A percentile compares a stretch with the other conserved stretches of the same genome.
phyloP scores from a whole-genome alignment of 495 filamentous ascomycete species.

The Penicillium coprophilum region DNA sequence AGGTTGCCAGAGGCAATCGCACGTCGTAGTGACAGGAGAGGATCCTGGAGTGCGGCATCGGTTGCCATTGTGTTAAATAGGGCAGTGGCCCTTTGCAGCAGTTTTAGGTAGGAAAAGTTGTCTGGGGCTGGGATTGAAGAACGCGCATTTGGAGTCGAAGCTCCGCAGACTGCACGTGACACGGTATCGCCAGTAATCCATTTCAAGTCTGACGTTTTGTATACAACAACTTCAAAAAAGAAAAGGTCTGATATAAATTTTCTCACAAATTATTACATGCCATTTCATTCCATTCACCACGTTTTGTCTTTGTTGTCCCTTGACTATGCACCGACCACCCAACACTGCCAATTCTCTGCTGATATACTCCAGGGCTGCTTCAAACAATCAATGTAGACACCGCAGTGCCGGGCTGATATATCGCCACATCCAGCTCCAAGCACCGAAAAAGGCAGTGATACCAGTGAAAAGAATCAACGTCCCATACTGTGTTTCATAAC shows the following conservation, averaged over 20 bases:
- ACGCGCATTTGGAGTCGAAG: conserved; percentile 13
- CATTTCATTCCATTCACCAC: background rate
- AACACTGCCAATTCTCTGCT: background rate
- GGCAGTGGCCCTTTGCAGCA: conserved; percentile 20
- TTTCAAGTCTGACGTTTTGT: background rate
- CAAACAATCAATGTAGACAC: conserved; percentile 2
- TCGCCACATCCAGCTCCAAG: conserved; percentile 40
- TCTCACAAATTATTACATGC: background rate
- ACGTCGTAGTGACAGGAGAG: conserved; percentile 75
- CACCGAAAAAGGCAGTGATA: conserved; percentile 39
- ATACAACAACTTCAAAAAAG: background rate
- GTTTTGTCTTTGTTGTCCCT: background rate
- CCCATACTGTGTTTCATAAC: conserved; percentile 43
- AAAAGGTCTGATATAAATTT: background rate
- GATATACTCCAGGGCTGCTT: background rate
- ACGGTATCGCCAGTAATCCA: background rate
- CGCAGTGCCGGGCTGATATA: conserved; percentile 20
- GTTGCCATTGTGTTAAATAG: conserved; percentile 27
- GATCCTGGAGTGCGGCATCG: conserved; percentile 56
- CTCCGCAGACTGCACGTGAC: conserved; percentile 16
- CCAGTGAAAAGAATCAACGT: conserved; percentile 49
- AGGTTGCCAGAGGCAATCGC: conserved; percentile 66
- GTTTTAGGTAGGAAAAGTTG: conserved; percentile 3
- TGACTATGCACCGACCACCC: background rate
- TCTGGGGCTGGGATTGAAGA: conserved; percentile 4